A percentile compares a stretch with the other conserved stretches of the same genome.
Conservation (phyloP, 2,329 filamentous ascomycete species). For the Diaporthe ilicicola region DNA sequence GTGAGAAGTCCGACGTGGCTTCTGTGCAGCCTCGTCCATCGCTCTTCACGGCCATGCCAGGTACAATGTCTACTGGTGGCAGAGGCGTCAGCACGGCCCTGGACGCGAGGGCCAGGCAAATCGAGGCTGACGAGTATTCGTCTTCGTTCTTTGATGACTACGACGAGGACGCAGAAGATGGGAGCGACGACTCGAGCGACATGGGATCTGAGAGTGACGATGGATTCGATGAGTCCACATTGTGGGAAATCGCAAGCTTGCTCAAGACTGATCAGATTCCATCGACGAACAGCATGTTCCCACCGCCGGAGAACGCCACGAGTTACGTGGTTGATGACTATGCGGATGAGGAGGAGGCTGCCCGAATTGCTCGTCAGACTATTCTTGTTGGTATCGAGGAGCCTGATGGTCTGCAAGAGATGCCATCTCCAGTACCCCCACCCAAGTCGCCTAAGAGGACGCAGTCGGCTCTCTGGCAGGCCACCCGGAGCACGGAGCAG, state of each 20-base stretch:
- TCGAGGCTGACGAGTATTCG: conserved; percentile 52
- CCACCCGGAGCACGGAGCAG: conserved; percentile 3
- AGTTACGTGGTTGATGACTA: conserved; percentile 45
- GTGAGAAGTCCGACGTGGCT: conserved; percentile 67
- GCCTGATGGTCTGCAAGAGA: conserved; percentile 36
- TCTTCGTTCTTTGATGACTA: conserved; percentile 69
- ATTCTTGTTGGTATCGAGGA: conserved; percentile 45
- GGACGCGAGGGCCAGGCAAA: conserved; percentile 46
- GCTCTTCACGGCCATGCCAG: conserved; percentile 58
- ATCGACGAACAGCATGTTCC: conserved; percentile 60
- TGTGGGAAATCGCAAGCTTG: conserved; percentile 71
- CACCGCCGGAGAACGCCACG: conserved; percentile 38
- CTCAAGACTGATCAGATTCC: conserved; percentile 61
- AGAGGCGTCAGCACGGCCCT: conserved; percentile 41
- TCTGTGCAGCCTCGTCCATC: conserved; percentile 50
- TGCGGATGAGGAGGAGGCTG: conserved; percentile 39
- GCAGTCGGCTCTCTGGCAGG: conserved; percentile 33
- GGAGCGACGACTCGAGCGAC: conserved; percentile 46
- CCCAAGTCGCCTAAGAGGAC: conserved; percentile 29
- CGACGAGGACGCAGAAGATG: conserved; percentile 58
- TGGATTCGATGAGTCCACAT: conserved; percentile 67
- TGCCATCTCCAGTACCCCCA: conserved; percentile 29
- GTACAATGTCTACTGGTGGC: conserved; percentile 57
- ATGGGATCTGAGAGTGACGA: conserved; percentile 52
- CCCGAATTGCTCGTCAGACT: conserved; percentile 38